These are phyloP conservation scores for Tolypocladium ophioglossoides DNA, from an alignment of 2,329 filamentous ascomycete genomes.

Conservation along the genomic window DNA sequence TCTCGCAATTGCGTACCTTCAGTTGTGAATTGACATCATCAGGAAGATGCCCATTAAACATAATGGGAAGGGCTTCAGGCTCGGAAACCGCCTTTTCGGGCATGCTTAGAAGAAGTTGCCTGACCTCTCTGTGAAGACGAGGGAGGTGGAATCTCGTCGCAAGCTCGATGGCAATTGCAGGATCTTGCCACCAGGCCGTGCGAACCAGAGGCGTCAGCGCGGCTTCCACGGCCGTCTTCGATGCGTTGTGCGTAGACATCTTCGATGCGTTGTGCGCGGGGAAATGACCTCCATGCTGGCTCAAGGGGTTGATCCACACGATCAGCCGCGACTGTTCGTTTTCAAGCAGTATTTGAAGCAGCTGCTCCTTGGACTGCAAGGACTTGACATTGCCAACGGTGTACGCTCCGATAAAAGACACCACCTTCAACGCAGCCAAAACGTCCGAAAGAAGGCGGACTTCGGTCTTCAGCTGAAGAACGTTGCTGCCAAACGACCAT, in stretches of 20 bases:
- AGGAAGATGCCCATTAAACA: conserved; percentile 69
- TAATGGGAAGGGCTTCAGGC: conserved; percentile 70
- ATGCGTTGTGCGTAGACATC: conserved; percentile 26
- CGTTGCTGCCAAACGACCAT: conserved; percentile 95
- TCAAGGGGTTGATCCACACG: conserved; percentile 83
- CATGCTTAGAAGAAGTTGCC: conserved; percentile 69
- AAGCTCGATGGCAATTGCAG: conserved; percentile 80
- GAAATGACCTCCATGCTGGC: conserved; percentile 35
- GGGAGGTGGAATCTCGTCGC: conserved; percentile 67
- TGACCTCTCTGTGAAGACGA: conserved; percentile 63
- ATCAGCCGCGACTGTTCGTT: conserved; percentile 74
- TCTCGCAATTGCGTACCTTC: conserved; percentile 43
- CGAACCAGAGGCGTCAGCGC: conserved; percentile 55
- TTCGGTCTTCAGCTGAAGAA: conserved; percentile 88
- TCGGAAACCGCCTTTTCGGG: conserved; percentile 75
- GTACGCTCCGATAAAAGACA: conserved; percentile 48
- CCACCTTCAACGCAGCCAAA: conserved; percentile 50
- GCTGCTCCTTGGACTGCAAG: conserved; percentile 67
- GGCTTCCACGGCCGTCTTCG: conserved; percentile 29
- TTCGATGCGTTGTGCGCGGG: conserved; percentile 30
- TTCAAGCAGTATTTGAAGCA: conserved; percentile 71
- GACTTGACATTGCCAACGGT: conserved; percentile 48
- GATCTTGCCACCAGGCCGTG: conserved; percentile 79
- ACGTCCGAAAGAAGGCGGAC: conserved; percentile 73
- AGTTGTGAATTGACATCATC: conserved; percentile 69